These are phyloP conservation scores for Ophiostoma triangulosporum DNA, from an alignment of 2,329 filamentous ascomycete genomes.

Conservation along the genomic window DNA sequence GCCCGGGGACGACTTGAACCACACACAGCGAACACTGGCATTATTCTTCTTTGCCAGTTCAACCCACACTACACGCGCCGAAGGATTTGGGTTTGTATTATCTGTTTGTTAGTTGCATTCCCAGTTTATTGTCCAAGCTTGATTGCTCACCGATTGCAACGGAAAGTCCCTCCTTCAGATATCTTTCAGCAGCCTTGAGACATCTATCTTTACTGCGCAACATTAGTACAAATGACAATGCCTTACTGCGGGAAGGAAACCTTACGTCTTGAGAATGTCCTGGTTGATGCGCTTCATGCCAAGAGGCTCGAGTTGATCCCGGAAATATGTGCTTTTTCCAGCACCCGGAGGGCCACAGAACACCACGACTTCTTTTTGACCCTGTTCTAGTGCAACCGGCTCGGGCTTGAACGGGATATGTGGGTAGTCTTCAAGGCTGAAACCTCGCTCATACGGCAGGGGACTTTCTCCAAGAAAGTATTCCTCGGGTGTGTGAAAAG, in stretches of 20 bases:
- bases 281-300: constrained; percentile 83
- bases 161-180: constrained; percentile 50
- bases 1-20: constrained; percentile 59
- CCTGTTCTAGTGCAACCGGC: constrained; percentile 38
- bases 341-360: constrained; percentile 82
- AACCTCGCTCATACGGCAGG: constrained; percentile 52
- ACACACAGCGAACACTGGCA: constrained; percentile 71
- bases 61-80: constrained; percentile 68
- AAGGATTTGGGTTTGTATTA: constrained; percentile 83
- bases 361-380: constrained; percentile 60
- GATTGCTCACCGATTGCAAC: constrained; percentile 54
- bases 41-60: constrained; percentile 55
- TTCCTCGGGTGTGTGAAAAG: constrained; percentile 80
- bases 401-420: constrained; percentile 21
- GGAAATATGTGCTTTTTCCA: constrained; percentile 87
- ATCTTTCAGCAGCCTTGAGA: constrained; percentile 56
- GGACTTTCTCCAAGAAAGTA: constrained; percentile 63
- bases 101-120: constrained; percentile 39
- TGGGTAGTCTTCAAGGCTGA: constrained; percentile 52
- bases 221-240: constrained; percentile 5
- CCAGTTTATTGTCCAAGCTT: background rate
- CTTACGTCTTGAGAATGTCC: constrained; percentile 61
- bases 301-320: constrained; percentile 60
- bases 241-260: background rate
- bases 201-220: constrained; percentile 41